Percentiles rank a stretch among this genome's conserved stretches.
These are phyloP conservation scores for Epichloe hybrida DNA, from an alignment of 2,329 filamentous ascomycete species.

Conservation along the genomic window DNA sequence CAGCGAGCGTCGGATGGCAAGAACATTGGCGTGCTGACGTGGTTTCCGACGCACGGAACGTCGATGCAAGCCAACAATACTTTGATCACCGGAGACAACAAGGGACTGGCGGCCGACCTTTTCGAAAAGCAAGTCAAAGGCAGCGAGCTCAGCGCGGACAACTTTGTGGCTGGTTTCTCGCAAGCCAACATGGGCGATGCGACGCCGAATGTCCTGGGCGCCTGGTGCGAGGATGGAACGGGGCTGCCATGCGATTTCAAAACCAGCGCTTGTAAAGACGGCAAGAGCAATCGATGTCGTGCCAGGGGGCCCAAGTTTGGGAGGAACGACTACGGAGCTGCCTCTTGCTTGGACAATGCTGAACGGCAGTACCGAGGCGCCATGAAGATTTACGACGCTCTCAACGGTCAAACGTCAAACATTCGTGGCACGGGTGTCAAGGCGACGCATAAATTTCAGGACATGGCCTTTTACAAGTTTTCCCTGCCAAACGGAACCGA, in stretches of 20 bases:
- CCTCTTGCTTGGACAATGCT: constrained; percentile 68
- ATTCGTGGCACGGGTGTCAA: constrained; percentile 54
- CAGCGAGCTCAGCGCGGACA: constrained; percentile 40
- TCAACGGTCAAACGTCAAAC: constrained; percentile 31
- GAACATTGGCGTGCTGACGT: constrained; percentile 69
- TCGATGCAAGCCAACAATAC: constrained; percentile 87
- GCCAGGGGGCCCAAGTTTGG: constrained; percentile 55
- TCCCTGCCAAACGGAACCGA: constrained; percentile 55
- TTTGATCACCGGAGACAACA: constrained; percentile 80
- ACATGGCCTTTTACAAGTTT: constrained; percentile 65
- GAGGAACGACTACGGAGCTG: constrained; percentile 53
- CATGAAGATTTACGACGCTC: constrained; percentile 31
- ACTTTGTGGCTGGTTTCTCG: constrained; percentile 81
- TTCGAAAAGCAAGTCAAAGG: constrained; percentile 59
- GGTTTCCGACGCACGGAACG: constrained; percentile 85
- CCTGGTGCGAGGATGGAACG: constrained; percentile 75
- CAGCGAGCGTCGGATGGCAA: constrained; percentile 56
- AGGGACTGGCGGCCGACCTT: constrained; percentile 73
- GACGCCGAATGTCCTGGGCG: constrained; percentile 69
- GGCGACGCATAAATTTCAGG: constrained; percentile 67
- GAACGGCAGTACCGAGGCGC: constrained; percentile 52
- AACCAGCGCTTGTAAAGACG: constrained; percentile 65
- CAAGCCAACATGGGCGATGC: constrained; percentile 87
- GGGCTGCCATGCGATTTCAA: constrained; percentile 55
- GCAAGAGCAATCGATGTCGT: constrained; percentile 53